Conservation (phyloP, 176 grass and related monocot genomes). For the Ensete ventricosum region DNA sequence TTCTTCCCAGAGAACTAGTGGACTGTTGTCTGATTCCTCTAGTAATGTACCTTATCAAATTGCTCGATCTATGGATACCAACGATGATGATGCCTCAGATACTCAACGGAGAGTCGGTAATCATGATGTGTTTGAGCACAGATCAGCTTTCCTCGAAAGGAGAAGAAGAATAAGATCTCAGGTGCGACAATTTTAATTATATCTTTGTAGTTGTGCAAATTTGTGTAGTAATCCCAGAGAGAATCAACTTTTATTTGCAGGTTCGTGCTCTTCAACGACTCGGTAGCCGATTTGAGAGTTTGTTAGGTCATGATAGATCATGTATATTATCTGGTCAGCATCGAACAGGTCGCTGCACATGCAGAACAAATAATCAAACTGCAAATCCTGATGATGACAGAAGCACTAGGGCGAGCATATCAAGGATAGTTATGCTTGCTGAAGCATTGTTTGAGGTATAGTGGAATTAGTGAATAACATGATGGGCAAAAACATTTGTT, state of each 20-base stretch:
- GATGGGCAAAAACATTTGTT: constrained; percentile 13
- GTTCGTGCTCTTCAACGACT: constrained; percentile 93
- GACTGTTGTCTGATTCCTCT: constrained; percentile 40
- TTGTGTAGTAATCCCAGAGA: background rate
- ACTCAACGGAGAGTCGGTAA: constrained; percentile 34
- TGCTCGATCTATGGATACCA: background rate
- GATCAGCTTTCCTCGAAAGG: constrained; percentile 87
- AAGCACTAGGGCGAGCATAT: constrained; percentile 72
- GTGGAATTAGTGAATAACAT: background rate
- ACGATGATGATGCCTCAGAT: constrained; percentile 9
- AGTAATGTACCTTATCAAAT: constrained; percentile 21
- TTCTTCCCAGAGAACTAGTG: constrained; percentile 39
- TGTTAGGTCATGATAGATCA: constrained; percentile 82
- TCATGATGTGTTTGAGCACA: constrained; percentile 61
- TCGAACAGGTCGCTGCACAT: constrained; percentile 70
- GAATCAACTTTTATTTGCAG: constrained; percentile 34
- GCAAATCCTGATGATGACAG: constrained; percentile 80
- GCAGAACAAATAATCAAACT: constrained; percentile 42
- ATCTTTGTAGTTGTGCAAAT: constrained; percentile 5
- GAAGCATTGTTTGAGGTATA: constrained; percentile 97
- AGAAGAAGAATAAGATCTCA: constrained; percentile 93
- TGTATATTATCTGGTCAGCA: constrained; percentile 88
- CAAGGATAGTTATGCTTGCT: constrained; percentile 92
- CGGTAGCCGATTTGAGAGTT: constrained; percentile 82
- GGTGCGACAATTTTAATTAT: constrained; percentile 36